Conservation (phyloP, 208 protist genomes). For the Crithidia thermophila region DNA sequence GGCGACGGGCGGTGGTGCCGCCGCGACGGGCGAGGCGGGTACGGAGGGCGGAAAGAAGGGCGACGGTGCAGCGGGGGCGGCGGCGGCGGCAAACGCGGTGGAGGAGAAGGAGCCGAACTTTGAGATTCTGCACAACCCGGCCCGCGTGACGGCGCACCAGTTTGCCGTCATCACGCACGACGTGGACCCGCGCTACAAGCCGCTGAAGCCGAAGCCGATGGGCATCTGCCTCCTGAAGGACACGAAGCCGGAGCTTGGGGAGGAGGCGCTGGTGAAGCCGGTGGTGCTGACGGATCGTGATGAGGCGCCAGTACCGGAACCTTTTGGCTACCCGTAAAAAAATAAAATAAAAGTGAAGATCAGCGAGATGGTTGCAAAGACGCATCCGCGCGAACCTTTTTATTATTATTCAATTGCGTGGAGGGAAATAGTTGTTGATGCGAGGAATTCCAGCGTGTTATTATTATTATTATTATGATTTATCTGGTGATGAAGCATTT, state of each 20-base stretch:
- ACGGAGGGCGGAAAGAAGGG: constrained; percentile 5
- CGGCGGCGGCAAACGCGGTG: too few relatives aligned
- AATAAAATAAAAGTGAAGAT: too few relatives aligned
- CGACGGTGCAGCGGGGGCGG: neutral
- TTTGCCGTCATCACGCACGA: constrained; percentile 69
- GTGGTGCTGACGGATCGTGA: constrained; percentile 53
- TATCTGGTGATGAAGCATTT: constrained; percentile 1
- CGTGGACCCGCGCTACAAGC: constrained; percentile 70
- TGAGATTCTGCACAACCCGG: constrained; percentile 79
- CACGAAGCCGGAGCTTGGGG: constrained; percentile 62
- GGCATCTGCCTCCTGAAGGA: constrained; percentile 85
- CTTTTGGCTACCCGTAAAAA: constrained; percentile 79
- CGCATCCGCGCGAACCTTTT: too few relatives aligned
- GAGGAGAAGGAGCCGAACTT: constrained; percentile 55
- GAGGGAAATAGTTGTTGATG: too few relatives aligned
- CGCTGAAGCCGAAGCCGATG: constrained; percentile 67
- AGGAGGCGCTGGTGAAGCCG: constrained; percentile 48
- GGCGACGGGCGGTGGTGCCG: neutral
- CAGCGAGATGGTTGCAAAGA: too few relatives aligned
- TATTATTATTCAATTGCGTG: too few relatives aligned
- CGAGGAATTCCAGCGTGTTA: neutral
- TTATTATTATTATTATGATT: neutral
- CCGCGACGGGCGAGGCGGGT: neutral
- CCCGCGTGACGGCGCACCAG: constrained; percentile 80
- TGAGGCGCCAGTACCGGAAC: constrained; percentile 70